Evolutionary conservation across 169 alveolate species (phyloP).

Genomic region (Sarcocystis neurona): DNA sequence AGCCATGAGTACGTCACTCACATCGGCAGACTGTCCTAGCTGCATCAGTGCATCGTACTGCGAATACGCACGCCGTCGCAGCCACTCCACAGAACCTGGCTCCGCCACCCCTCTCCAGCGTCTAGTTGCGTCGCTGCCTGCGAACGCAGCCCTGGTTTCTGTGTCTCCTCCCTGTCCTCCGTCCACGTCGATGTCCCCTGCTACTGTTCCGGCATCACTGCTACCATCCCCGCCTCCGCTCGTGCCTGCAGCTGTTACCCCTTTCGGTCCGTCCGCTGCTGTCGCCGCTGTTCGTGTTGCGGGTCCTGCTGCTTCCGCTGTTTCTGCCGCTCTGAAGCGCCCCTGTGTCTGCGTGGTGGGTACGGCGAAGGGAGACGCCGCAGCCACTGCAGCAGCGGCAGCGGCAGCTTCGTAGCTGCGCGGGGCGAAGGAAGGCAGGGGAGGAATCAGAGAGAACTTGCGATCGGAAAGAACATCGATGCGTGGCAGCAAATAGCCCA

Average conservation of each 20-base stretch:
- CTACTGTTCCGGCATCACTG: neutral
- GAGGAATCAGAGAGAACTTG: constrained; percentile 57
- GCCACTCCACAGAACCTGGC: neutral
- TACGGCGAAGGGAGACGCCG: constrained; percentile 37
- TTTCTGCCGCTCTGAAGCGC: neutral
- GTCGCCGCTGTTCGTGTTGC: constrained; percentile 24
- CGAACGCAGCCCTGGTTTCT: neutral
- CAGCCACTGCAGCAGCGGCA: constrained; percentile 44
- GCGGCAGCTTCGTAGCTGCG: constrained; percentile 40
- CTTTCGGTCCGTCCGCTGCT: constrained; percentile 8
- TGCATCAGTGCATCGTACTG: constrained; percentile 4
- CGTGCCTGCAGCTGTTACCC: constrained; percentile 21
- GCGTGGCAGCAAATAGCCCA: constrained; percentile 31
- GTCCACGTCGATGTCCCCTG: too few species aligned
- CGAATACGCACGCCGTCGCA: neutral
- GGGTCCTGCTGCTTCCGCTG: neutral
- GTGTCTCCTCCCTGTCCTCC: too few species aligned
- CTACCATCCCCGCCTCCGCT: neutral
- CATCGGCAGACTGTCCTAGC: neutral
- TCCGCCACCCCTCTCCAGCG: neutral
- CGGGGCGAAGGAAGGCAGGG: constrained; percentile 40
- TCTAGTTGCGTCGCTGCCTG: neutral
- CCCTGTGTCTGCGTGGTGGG: constrained; percentile 1
- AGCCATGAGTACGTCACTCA: constrained; percentile 21
- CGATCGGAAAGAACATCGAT: constrained; percentile 51